Base-by-base conservation (phyloP, 1,284 basidiomycete species). In the Cystobasidiaceae sp. region DNA sequence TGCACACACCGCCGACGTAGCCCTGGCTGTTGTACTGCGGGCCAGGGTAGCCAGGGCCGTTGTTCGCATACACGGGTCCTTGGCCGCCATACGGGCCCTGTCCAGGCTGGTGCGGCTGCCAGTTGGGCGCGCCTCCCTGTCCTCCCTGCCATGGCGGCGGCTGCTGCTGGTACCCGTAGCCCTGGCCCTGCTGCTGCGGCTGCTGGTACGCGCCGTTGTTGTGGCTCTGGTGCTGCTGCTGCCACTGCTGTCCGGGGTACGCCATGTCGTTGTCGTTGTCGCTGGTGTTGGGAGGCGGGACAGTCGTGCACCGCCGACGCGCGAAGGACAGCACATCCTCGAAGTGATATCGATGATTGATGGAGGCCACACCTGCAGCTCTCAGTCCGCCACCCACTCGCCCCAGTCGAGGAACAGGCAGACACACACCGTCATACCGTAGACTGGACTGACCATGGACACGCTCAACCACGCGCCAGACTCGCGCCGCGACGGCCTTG, bases 181-280 rank as follows among this genome's bases (percentile, higher is more conserved):
- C n/a, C n/a, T n/a, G n/a, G n/a, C n/a, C n/a, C n/a, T n/a, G n/a
- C n/a, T n/a, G n/a, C n/a, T n/a, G n/a, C n/a, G n/a, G n/a, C n/a
- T n/a, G n/a, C n/a, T n/a, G n/a, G n/a, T n/a, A n/a, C n/a, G n/a
- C n/a, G n/a, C n/a, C n/a, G n/a, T n/a, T n/a, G n/a, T n/a, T n/a
- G n/a, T n/a, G n/a, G n/a, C n/a, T n/a, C n/a, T n/a, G 27, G 23
- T 52, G 65, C 27, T 58, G 41, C 32, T 67, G 66, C 52, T 67
- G 66, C 49, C 52, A 62, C 17, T 52, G 51, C 61, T 64, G 61
- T 55, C 61, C 61, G 30, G 61, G 61, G 43, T 64, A 64, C 8
- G 61, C 57, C 68, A 70, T 67, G 55, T n/a, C n/a, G 3, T 51
- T 9, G 21, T 50, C 44, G 37, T 21, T 52, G 33, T n/a, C n/a